Evolutionary conservation across 768 basidiomycete species (phyloP).

Genomic region (Suillus clintonianus): DNA sequence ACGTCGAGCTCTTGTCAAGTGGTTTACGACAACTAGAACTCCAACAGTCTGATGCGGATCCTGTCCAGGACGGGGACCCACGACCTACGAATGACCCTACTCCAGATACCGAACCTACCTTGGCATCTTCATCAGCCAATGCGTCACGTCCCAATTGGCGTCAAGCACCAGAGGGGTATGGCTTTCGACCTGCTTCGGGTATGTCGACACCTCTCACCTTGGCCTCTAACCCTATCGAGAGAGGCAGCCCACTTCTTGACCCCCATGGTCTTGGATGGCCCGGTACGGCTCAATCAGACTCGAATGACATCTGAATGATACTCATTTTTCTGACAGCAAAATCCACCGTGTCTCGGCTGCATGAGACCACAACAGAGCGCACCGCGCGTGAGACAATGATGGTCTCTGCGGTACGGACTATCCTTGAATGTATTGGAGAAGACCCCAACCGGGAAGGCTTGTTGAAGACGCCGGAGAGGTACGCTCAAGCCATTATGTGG

Average conservation of each 20-base stretch:
- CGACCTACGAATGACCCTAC: constrained; percentile 7
- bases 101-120: constrained; percentile 2
- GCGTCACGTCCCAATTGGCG: constrained; percentile 27
- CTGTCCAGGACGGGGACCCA: constrained; percentile 11
- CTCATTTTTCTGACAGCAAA: constrained; percentile 60
- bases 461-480: constrained; percentile 88
- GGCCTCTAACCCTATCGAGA: constrained; percentile 25
- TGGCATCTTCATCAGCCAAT: constrained; percentile 16
- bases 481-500: constrained; percentile 97
- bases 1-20: constrained; percentile 44
- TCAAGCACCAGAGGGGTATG: constrained; percentile 73
- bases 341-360: constrained; percentile 82
- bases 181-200: constrained; percentile 74
- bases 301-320: constrained; percentile 4
- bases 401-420: constrained; percentile 81
- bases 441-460: constrained; percentile 96
- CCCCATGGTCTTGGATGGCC: constrained; percentile 91
- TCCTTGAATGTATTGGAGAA: constrained; percentile 97
- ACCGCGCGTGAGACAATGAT: constrained; percentile 74
- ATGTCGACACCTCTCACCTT: constrained; percentile 57
- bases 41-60: constrained; percentile 19
- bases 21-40: constrained; percentile 50
- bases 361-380: constrained; percentile 75
- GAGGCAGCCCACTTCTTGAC: constrained; percentile 41
- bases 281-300: constrained; percentile 47